Evolutionary conservation across 257 asterid species (phyloP), one percentile per base, ranked within the genome.

Genomic region (Penstemon davidsonii): DNA sequence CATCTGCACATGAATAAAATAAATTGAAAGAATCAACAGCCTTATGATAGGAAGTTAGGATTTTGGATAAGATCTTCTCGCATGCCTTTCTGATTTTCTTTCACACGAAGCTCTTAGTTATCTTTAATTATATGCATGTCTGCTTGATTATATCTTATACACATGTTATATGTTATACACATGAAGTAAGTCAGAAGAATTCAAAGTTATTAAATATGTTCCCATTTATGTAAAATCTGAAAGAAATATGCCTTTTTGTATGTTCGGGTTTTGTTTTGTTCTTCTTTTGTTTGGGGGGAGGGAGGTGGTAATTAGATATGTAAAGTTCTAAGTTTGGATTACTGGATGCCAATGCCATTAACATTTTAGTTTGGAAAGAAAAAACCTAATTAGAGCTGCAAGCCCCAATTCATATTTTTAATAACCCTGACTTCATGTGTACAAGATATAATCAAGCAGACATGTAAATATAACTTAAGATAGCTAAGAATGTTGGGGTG

Each of bases 261-360:
- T 69, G 45, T 41, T 62, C 51, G 53, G 33, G 33, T 58, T 57
- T 5, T 5, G 4, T 57, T 19, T 51, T 49, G 8, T 7, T 8
- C 12, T 44, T 36, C 60, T 60, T 58, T 66, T 8, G 18, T 44
- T 25, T 33, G 57, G 42, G 54, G 38, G 59, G 55, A 58, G 25
- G 43, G 47, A 19, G 51, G 62, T 37, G 49, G 25, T 37, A 49
- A 33, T 72, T 47, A n/a, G 42, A 33, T 56, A 12, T 43, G 55
- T 42, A 33, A 45, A 18, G 36, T 12, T 63, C 59, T 15, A 53
- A 49, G 64, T 50, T 64, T 59, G 50, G 38, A 51, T 49, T 71
- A 11, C 41, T 50, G 38, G 55, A 55, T 57, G 8, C 45, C 18
- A 67, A 55, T 57, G 8, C 45, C 18, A 56, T 36, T 42, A 37